Base-by-base conservation (phyloP, 1,139 yeast species). In the Diutina ranongensis region DNA sequence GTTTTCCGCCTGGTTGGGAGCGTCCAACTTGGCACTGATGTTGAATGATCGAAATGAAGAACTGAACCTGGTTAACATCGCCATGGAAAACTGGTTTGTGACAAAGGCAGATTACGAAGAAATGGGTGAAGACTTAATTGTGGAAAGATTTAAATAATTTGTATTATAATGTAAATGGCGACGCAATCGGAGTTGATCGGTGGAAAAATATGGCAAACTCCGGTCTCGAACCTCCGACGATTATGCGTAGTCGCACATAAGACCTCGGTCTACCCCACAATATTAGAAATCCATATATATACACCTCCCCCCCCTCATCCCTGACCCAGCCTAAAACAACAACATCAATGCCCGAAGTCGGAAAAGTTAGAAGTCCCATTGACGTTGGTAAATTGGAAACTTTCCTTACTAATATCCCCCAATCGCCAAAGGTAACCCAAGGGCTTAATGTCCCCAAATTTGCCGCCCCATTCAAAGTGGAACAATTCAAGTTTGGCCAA, bases 1-100 rank as follows among this genome's bases (percentile, higher is more conserved):
- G 49, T 73, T 71, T 51, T 75, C 81, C 41, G 69, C 74, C 15
- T 80, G 87, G 87, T 57, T 77, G 34, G 87, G 87, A 38, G 85
- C 86, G 2, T 73, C 80, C 52, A 76, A 78, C 51, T 68, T 80
- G 54, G 76, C 83, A 16, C 68, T 71, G 49, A 71, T 71, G 75
- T 59, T 71, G 52, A 67, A 67, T 49, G 74, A 68, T 32, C 64
- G 64, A 51, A 36, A 46, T 21, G 51, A 49, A 35, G 65, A 61
- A 46, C 63, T 63, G 13, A 62, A 58, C 38, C 35, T 36, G 32
- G 63, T 61, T 42, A 65, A 64, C 49, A 66, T 68, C 46, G 74
- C 76, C 42, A 67, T 74, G 51, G 74, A 69, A 51, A 70, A 69
- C 55, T 71, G 75, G 74, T 78, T 75, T 55, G 64, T 80, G 16